These are phyloP conservation scores for Arthrobotrys megalospora DNA, from an alignment of 2,329 filamentous ascomycete genomes.

Conservation along the genomic window DNA sequence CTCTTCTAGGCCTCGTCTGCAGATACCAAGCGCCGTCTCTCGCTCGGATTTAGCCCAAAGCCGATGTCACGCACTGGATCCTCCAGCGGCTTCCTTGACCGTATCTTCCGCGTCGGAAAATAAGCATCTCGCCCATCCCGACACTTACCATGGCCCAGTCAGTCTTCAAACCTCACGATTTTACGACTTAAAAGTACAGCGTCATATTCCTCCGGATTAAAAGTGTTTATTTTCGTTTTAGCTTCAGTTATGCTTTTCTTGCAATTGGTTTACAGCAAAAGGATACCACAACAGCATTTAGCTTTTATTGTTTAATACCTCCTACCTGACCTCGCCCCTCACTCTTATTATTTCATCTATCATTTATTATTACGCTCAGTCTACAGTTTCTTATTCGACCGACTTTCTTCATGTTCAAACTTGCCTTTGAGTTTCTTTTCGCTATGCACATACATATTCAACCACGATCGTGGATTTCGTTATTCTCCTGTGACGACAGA, in stretches of 20 bases:
- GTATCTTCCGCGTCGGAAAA: conserved; percentile 45
- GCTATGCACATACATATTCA: conserved; percentile 34
- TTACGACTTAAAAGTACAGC: conserved; percentile 21
- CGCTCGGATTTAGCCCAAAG: conserved; percentile 50
- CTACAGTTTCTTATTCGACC: neutral
- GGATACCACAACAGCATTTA: conserved; percentile 52
- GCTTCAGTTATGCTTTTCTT: neutral
- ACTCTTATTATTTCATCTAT: conserved; percentile 10
- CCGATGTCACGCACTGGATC: conserved; percentile 40
- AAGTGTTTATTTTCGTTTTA: conserved; percentile 12
- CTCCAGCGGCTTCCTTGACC: conserved; percentile 46
- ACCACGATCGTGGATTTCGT: neutral
- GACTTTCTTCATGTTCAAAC: conserved; percentile 27
- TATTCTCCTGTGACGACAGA: conserved; percentile 16
- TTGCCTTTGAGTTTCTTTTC: conserved; percentile 13
- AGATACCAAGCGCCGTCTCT: conserved; percentile 51
- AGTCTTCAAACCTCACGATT: neutral
- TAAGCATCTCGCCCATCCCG: neutral
- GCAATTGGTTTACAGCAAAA: conserved; percentile 19
- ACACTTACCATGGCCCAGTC: neutral
- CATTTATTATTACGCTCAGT: neutral
- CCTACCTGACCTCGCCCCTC: neutral
- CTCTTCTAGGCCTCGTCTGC: conserved; percentile 44
- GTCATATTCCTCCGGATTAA: conserved; percentile 16
- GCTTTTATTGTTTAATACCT: conserved; percentile 50